Base-by-base conservation (phyloP, 2,329 filamentous ascomycete species). In the Rutstroemia sp. region DNA sequence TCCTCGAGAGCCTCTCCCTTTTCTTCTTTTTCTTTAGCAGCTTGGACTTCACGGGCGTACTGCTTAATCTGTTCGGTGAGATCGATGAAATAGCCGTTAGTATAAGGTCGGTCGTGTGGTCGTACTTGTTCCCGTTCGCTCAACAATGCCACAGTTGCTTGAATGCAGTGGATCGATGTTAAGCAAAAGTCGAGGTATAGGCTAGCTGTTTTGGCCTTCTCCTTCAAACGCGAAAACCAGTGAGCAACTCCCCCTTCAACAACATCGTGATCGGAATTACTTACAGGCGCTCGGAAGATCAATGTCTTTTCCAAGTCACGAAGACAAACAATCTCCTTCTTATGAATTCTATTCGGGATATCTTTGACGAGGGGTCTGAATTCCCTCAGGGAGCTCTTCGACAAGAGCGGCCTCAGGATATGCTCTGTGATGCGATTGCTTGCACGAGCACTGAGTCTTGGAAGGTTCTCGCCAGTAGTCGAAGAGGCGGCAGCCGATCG, bases 81-180 rank as follows among this genome's bases (percentile, higher is more conserved):
- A 76, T 97, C 92, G 75, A 96, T 87, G 71, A 96, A 96, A 75
- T 97, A 97, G 70, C 89, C 89, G 80, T 88, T 90, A 79, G 87
- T 94, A 78, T 96, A 97, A 64, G 91, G 90, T 67, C 88, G 86
- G 73, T 97, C 92, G 73, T 83, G 78, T 58, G 89, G 87, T 71
- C 89, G 84, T 64, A 86, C 86, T 75, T 92, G 89, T 72, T 97
- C 92, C 70, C 84, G 84, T 70, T 95, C 90, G 77, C 83, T 86
- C 63, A 96, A 79, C 73, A 87, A 86, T 73, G 90, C 86, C 72
- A 95, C 89, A 58, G 90, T 94, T 62, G 89, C 86, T 78, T 95
- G 88, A 70, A 96, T 86, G 74, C 91, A 94, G 72, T 84, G 86
- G 71, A 96, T 89, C 62, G 91, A 92, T 67, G 87, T 88, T 71